Percentiles rank a stretch among this genome's conserved stretches.
phyloP scores from a whole-genome alignment of 768 basidiomycete species.

The Candolleomyces aberdarensis region DNA sequence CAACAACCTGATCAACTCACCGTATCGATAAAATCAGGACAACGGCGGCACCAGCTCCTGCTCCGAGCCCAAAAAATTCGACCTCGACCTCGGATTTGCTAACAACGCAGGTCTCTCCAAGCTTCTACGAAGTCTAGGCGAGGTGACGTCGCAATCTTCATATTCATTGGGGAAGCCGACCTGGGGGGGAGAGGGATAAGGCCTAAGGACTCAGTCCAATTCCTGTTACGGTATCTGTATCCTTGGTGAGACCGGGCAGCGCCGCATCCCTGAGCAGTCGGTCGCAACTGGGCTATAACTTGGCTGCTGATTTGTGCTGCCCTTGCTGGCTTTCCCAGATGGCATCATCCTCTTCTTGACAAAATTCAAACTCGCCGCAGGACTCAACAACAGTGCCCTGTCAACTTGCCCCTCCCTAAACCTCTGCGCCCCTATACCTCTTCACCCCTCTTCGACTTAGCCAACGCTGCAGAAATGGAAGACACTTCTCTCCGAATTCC shows the following conservation, averaged over 20 bases:
- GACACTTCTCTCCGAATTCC: too few relatives aligned
- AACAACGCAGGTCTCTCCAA: conserved; percentile 15
- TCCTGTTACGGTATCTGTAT: not conserved
- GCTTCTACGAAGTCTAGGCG: not conserved
- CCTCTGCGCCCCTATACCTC: too few relatives aligned
- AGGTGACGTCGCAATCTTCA: not conserved
- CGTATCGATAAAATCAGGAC: too few relatives aligned
- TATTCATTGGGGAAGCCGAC: not conserved
- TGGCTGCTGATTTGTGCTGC: not conserved
- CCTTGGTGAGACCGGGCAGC: not conserved
- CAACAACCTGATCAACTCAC: too few relatives aligned
- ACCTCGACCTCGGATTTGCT: conserved; percentile 12
- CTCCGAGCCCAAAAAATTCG: conserved; percentile 4
- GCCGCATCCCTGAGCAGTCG: too few relatives aligned
- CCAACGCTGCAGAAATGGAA: too few relatives aligned
- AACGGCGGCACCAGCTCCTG: not conserved
- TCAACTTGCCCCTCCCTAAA: conserved; percentile 10
- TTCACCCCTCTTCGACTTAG: too few relatives aligned
- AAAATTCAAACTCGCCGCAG: not conserved
- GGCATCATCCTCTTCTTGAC: not conserved
- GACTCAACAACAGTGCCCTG: not conserved
- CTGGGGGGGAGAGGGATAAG: not conserved
- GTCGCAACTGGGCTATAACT: not conserved
- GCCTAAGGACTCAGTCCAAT: not conserved
- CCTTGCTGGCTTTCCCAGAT: not conserved